These are phyloP conservation scores for Umbelopsis ramanniana DNA, from an alignment of 192 early-diverging fungal genomes.

Conservation along the genomic window DNA sequence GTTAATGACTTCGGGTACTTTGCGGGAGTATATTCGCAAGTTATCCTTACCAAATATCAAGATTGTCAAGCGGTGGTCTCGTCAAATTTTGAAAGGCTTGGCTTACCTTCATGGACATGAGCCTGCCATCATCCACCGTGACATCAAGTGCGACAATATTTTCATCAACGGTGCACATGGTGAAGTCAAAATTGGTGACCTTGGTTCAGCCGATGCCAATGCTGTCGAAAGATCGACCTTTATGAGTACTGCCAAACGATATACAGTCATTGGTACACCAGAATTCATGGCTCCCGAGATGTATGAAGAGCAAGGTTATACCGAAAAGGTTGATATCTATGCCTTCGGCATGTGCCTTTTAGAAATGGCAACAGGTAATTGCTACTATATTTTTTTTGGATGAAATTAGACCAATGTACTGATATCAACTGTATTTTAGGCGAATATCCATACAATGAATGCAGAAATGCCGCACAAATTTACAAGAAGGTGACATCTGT, in stretches of 20 bases:
- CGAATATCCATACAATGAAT: slow-evolving; percentile 88
- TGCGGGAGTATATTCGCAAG: slow-evolving; percentile 78
- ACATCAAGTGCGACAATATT: slow-evolving; percentile 78
- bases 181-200: slow-evolving; percentile 86
- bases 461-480: slow-evolving; percentile 82
- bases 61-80: slow-evolving; percentile 79
- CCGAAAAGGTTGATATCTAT: slow-evolving; percentile 89
- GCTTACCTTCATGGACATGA: slow-evolving; percentile 77
- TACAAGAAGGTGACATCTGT: slow-evolving; percentile 77
- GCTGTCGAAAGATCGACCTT: slow-evolving; percentile 78
- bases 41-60: slow-evolving; percentile 72
- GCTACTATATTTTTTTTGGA: not conserved
- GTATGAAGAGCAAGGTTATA: slow-evolving; percentile 84
- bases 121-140: slow-evolving; percentile 86
- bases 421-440: slow-evolving; percentile 27
- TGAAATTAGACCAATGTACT: not conserved
- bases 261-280: slow-evolving; percentile 78
- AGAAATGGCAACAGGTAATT: slow-evolving; percentile 66
- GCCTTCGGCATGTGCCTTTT: slow-evolving; percentile 86
- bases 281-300: slow-evolving; percentile 94
- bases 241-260: slow-evolving; percentile 85
- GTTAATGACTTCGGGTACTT: slow-evolving; percentile 86
- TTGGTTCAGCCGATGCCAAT: slow-evolving; percentile 88
- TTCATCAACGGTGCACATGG: slow-evolving; percentile 92
- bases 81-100: slow-evolving; percentile 81